phyloP scores from a whole-genome alignment of 495 filamentous ascomycete genomes.

The Pyrenopolyporus hunteri region DNA sequence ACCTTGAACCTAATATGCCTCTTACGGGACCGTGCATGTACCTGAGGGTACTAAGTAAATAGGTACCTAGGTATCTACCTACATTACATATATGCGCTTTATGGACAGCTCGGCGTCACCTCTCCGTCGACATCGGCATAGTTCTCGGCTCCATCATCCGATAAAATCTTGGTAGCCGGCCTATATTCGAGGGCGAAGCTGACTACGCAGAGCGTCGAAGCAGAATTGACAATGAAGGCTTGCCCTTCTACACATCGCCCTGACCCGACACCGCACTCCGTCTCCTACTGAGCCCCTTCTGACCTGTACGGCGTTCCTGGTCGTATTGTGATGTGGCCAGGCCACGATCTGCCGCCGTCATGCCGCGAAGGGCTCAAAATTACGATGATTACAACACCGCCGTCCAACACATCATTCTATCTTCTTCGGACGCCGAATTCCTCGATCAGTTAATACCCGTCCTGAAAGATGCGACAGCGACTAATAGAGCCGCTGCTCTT shows the following conservation, averaged over 20 bases:
- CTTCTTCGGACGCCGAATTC: constrained; percentile 89
- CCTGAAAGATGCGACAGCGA: constrained; percentile 83
- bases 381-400: constrained; percentile 62
- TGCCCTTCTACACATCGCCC: too few relatives aligned
- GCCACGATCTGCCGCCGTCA: constrained; percentile 25
- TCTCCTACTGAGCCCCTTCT: not conserved
- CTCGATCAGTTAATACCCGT: constrained; percentile 93
- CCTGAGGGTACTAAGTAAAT: too few relatives aligned
- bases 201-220: not conserved
- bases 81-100: too few relatives aligned
- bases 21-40: too few relatives aligned
- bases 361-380: constrained; percentile 56
- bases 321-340: constrained; percentile 17
- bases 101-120: not conserved
- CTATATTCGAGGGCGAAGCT: not conserved
- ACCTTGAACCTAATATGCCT: too few relatives aligned
- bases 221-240: not conserved
- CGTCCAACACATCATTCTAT: constrained; percentile 81
- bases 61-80: too few relatives aligned
- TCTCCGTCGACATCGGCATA: not conserved
- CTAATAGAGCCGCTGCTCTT: constrained; percentile 74
- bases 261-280: not conserved
- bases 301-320: not conserved
- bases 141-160: not conserved
- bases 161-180: not conserved